Conservation (phyloP, 495 filamentous ascomycete species). For the Tetracladium setigerum region DNA sequence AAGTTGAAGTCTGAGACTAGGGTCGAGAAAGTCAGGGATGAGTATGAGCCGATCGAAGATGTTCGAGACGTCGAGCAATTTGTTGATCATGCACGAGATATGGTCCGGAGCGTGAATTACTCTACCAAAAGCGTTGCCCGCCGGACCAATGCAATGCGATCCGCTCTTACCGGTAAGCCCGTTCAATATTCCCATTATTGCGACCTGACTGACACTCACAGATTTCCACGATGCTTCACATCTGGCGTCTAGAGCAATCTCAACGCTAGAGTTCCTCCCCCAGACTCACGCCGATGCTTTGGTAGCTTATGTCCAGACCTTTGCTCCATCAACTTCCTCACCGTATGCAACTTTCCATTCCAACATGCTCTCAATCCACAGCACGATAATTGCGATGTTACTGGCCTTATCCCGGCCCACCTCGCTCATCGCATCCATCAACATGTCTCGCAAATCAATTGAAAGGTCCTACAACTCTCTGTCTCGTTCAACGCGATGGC, state of each 20-base stretch:
- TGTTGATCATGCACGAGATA: slow-evolving; percentile 79
- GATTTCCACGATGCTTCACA: slow-evolving; percentile 64
- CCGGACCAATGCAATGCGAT: slow-evolving; percentile 51
- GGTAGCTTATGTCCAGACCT: slow-evolving; percentile 56
- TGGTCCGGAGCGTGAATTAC: slow-evolving; percentile 73
- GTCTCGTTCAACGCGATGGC: slow-evolving; percentile 67
- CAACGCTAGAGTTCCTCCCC: slow-evolving; percentile 62
- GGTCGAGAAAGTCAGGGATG: slow-evolving; percentile 77
- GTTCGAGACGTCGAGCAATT: slow-evolving; percentile 91
- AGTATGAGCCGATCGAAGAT: slow-evolving; percentile 77
- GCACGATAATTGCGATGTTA: slow-evolving; percentile 74
- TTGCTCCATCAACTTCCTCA: slow-evolving; percentile 63
- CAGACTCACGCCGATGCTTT: slow-evolving; percentile 61
- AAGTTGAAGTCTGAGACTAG: slow-evolving; percentile 77
- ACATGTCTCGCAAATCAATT: slow-evolving; percentile 54
- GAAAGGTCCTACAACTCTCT: slow-evolving; percentile 69
- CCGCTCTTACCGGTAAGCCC: slow-evolving; percentile 44
- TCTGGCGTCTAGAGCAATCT: slow-evolving; percentile 48
- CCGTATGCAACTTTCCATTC: slow-evolving; percentile 69
- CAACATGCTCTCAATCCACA: slow-evolving; percentile 64
- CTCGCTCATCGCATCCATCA: slow-evolving; percentile 64
- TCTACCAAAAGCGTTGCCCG: slow-evolving; percentile 75
- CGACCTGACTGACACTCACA: slow-evolving; percentile 23
- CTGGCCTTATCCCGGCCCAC: slow-evolving; percentile 74
- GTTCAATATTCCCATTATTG: neutral